Base-by-base conservation (phyloP, 306 rosid genomes). In the Sicyos baderoa region DNA sequence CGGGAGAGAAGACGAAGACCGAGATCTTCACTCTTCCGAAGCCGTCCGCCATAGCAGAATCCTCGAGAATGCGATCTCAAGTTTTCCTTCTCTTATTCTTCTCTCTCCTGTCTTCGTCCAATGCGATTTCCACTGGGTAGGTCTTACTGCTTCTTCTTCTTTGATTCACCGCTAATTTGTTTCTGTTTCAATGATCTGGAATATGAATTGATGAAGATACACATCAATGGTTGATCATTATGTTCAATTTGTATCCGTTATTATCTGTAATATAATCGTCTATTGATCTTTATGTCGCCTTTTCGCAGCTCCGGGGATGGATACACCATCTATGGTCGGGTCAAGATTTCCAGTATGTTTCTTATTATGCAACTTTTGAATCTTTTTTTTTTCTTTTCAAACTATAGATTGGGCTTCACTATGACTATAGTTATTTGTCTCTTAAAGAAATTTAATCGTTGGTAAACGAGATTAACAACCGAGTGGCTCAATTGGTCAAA, bases 271-370 rank as follows among this genome's bases (percentile, higher is more conserved):
- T 59, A 10, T 35, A 9, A 6, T 29, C 14, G 35, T 47, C 60
- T 49, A 47, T 67, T 4, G 18, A 55, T 55, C 42, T 60, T 42
- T 47, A 35, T 75, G 35, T 72, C 40, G 18, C 25, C 27, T 29
- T 58, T 77, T 25, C 52, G 23, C 81, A 90, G 96, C 77, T 85
- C 86, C 47, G 35, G 82, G 44, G 99, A 94, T 53, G 97, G 99
- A 7, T 84, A 76, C 87, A 76, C 90, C 15, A 88, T 94, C 62
- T 83, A 78, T 66, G 97, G 99, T 74, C 96, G 95, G 61, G 97
- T 88, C 68, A 94, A 76, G 89, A 88, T 94, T 74, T 89, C 84
- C 1, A 61, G 99, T 94, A 86, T 22, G 95, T 72, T 61, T 71
- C 59, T 18, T 19, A 18, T 40, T 62, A n/a, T 44, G 11, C 53